These are phyloP conservation scores for Geosmithia putterillii DNA, from an alignment of 2,329 filamentous ascomycete genomes.

Conservation along the genomic window DNA sequence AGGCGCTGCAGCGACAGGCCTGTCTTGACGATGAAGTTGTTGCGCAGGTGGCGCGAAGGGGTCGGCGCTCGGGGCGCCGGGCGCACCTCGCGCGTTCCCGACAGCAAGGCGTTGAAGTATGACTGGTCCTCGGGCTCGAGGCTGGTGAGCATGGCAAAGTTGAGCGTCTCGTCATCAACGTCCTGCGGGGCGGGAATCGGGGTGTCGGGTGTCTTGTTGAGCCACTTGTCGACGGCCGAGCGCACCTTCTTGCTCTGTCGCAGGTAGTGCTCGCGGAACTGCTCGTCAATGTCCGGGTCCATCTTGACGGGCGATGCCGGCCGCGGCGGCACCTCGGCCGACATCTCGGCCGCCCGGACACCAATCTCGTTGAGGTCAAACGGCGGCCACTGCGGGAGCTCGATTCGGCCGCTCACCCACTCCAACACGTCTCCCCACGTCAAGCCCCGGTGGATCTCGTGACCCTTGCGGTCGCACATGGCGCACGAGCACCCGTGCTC, in stretches of 20 bases:
- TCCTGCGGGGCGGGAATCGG: constrained; percentile 70
- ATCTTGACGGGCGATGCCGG: constrained; percentile 58
- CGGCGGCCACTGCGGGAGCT: constrained; percentile 80
- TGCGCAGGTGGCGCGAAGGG: constrained; percentile 37
- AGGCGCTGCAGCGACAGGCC: constrained; percentile 72
- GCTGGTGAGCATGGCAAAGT: constrained; percentile 87
- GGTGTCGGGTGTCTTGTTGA: constrained; percentile 65
- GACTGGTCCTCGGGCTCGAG: constrained; percentile 64
- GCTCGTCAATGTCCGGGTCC: constrained; percentile 87
- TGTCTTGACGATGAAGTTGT: constrained; percentile 62
- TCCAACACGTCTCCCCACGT: constrained; percentile 96
- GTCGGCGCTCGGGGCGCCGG: constrained; percentile 54
- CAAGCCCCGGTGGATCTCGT: constrained; percentile 57
- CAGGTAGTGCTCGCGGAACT: constrained; percentile 85
- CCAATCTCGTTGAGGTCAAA: constrained; percentile 60
- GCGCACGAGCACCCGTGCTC: constrained; percentile 75
- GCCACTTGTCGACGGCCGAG: constrained; percentile 82
- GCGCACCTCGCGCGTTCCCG: constrained; percentile 43
- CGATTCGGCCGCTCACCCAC: constrained; percentile 76
- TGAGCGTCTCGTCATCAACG: constrained; percentile 85
- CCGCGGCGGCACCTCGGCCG: constrained; percentile 47
- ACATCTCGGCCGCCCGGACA: constrained; percentile 43
- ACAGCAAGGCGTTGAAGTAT: constrained; percentile 71
- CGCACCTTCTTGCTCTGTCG: constrained; percentile 88
- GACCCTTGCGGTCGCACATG: constrained; percentile 52